Conservation (phyloP, 2,329 filamentous ascomycete species). For the Stemphylium vesicarium region DNA sequence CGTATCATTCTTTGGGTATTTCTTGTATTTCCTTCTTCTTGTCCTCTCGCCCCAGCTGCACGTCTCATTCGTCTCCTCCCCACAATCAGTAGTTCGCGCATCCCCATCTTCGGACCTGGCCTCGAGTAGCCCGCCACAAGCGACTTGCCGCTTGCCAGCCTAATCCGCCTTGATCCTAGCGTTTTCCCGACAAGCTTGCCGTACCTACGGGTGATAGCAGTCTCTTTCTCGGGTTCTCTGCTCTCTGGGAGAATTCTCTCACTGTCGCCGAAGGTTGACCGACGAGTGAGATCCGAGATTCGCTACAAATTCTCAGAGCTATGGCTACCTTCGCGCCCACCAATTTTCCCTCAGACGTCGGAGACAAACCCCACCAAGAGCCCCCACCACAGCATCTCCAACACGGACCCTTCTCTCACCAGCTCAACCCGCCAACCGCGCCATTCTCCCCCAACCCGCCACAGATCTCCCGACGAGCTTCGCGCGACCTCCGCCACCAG, state of each 20-base stretch:
- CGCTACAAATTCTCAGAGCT: slow-evolving; percentile 14
- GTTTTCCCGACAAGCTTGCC: slow-evolving; percentile 10
- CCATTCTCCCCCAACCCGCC: slow-evolving; percentile 28
- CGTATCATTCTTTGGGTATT: slow-evolving; percentile 8
- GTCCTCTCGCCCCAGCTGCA: slow-evolving; percentile 1
- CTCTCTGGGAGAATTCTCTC: slow-evolving; percentile 9
- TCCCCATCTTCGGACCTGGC: neutral
- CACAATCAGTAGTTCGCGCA: neutral
- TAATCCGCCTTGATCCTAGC: slow-evolving; percentile 31
- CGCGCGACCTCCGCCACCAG: slow-evolving; percentile 40
- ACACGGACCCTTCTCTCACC: slow-evolving; percentile 37
- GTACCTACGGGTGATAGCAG: slow-evolving; percentile 22
- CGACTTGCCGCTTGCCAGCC: slow-evolving; percentile 18
- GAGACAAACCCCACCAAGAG: slow-evolving; percentile 40
- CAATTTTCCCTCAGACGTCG: slow-evolving; percentile 25
- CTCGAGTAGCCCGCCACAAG: slow-evolving; percentile 21
- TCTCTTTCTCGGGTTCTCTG: slow-evolving; percentile 21
- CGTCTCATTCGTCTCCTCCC: slow-evolving; percentile 11
- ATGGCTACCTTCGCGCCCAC: slow-evolving; percentile 41
- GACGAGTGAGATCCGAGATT: slow-evolving; percentile 8
- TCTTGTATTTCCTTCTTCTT: slow-evolving; percentile 1
- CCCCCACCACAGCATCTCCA: slow-evolving; percentile 37
- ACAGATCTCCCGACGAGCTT: slow-evolving; percentile 35
- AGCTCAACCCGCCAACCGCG: slow-evolving; percentile 29
- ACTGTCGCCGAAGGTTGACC: slow-evolving; percentile 7